A percentile compares a stretch with the other conserved stretches of the same genome.
phyloP scores from a whole-genome alignment of 2,329 filamentous ascomycete genomes.

The Hortaea sp. region DNA sequence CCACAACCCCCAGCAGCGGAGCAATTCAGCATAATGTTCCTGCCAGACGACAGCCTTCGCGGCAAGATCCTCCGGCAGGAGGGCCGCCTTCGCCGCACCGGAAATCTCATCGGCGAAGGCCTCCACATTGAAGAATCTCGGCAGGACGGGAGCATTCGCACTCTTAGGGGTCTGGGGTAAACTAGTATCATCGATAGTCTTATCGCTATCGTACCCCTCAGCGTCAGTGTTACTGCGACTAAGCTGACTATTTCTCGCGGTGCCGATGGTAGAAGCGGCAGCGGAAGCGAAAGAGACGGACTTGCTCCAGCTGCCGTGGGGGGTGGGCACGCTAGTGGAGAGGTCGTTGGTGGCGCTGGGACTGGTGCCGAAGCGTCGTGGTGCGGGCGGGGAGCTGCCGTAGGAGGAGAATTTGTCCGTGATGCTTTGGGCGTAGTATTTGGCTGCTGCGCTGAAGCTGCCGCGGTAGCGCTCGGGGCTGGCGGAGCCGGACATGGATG shows the following conservation, averaged over 20 bases:
- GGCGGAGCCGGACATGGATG: slow-evolving; percentile 18
- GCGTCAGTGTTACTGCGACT: slow-evolving; percentile 19
- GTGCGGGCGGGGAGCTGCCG: slow-evolving; percentile 21
- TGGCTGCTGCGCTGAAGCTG: slow-evolving; percentile 24
- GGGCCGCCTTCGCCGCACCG: slow-evolving; percentile 33
- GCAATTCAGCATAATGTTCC: slow-evolving; percentile 46
- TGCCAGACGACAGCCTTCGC: slow-evolving; percentile 44
- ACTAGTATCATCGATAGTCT: slow-evolving; percentile 27
- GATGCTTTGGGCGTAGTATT: slow-evolving; percentile 25
- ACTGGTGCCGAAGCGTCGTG: slow-evolving; percentile 15
- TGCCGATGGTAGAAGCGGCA: slow-evolving; percentile 23
- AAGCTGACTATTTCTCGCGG: slow-evolving; percentile 21
- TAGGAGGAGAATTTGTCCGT: slow-evolving; percentile 22
- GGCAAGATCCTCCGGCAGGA: slow-evolving; percentile 41
- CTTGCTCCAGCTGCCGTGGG: slow-evolving; percentile 38
- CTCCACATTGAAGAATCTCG: slow-evolving; percentile 47
- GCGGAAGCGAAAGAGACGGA: slow-evolving; percentile 22
- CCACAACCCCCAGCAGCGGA: slow-evolving; percentile 49
- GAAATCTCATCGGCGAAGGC: slow-evolving; percentile 42
- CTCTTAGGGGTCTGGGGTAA: slow-evolving; percentile 23
- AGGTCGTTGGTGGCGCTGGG: slow-evolving; percentile 16
- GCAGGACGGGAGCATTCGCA: slow-evolving; percentile 30
- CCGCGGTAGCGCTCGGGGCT: slow-evolving; percentile 24
- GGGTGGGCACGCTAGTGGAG: slow-evolving; percentile 19
- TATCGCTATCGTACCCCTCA: slow-evolving; percentile 23